phyloP scores from a whole-genome alignment of 805 yeast genomes.

The Hagleromyces aurorensis region DNA sequence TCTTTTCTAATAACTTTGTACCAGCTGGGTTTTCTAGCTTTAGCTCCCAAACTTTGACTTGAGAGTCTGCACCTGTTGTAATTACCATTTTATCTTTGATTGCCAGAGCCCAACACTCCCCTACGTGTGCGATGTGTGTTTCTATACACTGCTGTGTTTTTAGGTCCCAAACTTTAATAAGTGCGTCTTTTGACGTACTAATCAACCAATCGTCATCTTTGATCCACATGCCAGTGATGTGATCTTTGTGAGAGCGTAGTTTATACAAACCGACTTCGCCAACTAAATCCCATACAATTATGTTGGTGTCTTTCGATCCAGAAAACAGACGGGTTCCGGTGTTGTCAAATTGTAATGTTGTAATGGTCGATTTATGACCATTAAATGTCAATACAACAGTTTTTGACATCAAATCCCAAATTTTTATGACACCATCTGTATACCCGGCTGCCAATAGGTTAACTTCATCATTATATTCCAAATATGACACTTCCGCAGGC shows the following conservation, averaged over 20 bases:
- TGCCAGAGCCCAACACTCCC: constrained; percentile 87
- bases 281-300: constrained; percentile 92
- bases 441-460: constrained; percentile 84
- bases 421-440: constrained; percentile 77
- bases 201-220: constrained; percentile 59
- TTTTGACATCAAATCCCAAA: constrained; percentile 85
- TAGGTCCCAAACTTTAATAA: constrained; percentile 89
- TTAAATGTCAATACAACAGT: constrained; percentile 72
- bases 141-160: constrained; percentile 85
- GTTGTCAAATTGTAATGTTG: constrained; percentile 59
- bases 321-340: constrained; percentile 81
- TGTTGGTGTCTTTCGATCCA: constrained; percentile 78
- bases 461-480: constrained; percentile 53
- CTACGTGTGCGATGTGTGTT: constrained; percentile 87
- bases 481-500: constrained; percentile 54
- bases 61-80: constrained; percentile 76
- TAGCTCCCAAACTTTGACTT: constrained; percentile 76
- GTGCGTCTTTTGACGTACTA: constrained; percentile 81
- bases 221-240: constrained; percentile 62
- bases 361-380: constrained; percentile 86
- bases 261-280: constrained; percentile 85
- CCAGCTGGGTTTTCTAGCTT: constrained; percentile 48
- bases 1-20: constrained; percentile 47
- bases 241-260: constrained; percentile 82
- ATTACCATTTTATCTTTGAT: constrained; percentile 41